These are phyloP conservation scores for Pyrrhoderma noxium DNA, from an alignment of 1,284 basidiomycete species.

Conservation along the genomic window DNA sequence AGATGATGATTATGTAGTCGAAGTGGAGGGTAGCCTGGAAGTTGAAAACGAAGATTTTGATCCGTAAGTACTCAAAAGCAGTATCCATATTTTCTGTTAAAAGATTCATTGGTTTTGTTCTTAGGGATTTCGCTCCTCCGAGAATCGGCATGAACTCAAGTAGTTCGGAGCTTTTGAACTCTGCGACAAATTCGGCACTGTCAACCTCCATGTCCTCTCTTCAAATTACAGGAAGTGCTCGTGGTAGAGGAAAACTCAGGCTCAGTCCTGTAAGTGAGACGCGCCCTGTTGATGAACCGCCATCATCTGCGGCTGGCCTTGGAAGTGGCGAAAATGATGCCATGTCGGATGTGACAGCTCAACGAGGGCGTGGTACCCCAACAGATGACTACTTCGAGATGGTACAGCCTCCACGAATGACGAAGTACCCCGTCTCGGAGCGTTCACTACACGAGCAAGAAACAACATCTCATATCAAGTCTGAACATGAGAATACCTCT, in stretches of 20 bases:
- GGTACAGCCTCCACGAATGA: conserved; percentile 29
- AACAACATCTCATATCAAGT: conserved; percentile 6
- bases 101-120: conserved; percentile 3
- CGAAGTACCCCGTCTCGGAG: background rate
- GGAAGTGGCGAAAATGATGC: conserved; percentile 7
- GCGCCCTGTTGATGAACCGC: conserved; percentile 18
- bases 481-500: background rate
- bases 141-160: conserved; percentile 44
- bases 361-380: conserved; percentile 20
- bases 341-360: conserved; percentile 14
- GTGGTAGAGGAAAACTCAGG: conserved; percentile 47
- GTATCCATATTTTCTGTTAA: background rate
- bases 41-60: conserved; percentile 59
- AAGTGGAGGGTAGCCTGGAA: conserved; percentile 45
- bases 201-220: conserved; percentile 48
- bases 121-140: conserved; percentile 44
- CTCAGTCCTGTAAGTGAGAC: conserved; percentile 67
- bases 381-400: conserved; percentile 41
- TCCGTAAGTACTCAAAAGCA: conserved; percentile 45
- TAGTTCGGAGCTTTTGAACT: conserved; percentile 42
- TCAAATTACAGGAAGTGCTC: conserved; percentile 33
- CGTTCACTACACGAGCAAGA: conserved; percentile 8
- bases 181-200: conserved; percentile 27
- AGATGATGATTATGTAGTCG: conserved; percentile 52
- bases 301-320: background rate